Evolutionary conservation across 2,329 filamentous ascomycete species (phyloP).

Genomic region (Xylaria sp.): DNA sequence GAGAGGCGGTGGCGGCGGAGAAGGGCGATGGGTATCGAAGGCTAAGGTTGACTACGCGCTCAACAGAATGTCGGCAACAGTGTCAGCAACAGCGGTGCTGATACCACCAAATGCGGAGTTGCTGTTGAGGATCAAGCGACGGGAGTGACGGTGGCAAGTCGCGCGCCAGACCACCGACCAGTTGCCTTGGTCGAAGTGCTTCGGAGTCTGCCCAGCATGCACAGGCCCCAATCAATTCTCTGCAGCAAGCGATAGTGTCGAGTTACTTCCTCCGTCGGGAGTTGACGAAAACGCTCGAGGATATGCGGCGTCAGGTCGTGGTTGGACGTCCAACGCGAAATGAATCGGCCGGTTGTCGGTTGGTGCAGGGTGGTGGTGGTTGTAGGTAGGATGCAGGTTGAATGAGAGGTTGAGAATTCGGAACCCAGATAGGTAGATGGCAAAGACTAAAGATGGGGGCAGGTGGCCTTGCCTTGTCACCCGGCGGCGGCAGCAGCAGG

Average conservation of each 20-base stretch:
- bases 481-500: conserved; percentile 20
- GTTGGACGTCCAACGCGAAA: not conserved
- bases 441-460: conserved; percentile 27
- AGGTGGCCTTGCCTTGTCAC: conserved; percentile 31
- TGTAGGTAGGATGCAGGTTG: conserved; percentile 3
- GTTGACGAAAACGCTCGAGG: conserved; percentile 1
- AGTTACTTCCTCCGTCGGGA: not conserved
- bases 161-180: conserved; percentile 47
- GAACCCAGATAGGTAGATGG: conserved; percentile 24
- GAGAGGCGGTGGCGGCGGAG: conserved; percentile 9
- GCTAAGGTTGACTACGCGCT: conserved; percentile 1
- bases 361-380: conserved; percentile 14
- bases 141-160: conserved; percentile 42
- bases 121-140: not conserved
- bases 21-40: not conserved
- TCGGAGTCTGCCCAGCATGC: conserved; percentile 45
- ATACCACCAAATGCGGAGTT: not conserved
- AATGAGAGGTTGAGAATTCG: conserved; percentile 27
- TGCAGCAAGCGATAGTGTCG: conserved; percentile 12
- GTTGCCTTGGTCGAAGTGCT: conserved; percentile 42
- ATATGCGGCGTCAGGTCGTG: conserved; percentile 5
- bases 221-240: conserved; percentile 31
- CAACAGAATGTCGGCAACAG: not conserved
- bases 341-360: conserved; percentile 7
- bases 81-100: not conserved